Conservation (phyloP, 495 filamentous ascomycete genomes). For the Annulohypoxylon moriforme region DNA sequence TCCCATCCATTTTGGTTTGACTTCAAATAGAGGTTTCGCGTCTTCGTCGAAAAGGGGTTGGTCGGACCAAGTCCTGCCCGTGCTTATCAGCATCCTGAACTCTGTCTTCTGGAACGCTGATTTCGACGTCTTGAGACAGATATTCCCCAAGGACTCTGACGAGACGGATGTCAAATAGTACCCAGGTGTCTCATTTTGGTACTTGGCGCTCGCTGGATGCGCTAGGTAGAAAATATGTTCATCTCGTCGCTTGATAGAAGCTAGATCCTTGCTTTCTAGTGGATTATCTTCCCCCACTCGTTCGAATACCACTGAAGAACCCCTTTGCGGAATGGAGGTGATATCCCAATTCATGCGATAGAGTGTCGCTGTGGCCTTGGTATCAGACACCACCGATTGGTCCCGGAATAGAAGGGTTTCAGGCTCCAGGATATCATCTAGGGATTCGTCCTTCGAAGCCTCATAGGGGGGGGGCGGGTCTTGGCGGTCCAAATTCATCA, state of each 20-base stretch:
- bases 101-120: conserved; percentile 9
- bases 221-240: conserved; percentile 17
- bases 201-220: background rate
- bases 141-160: background rate
- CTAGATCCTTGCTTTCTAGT: background rate
- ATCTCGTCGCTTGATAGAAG: background rate
- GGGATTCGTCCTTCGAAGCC: background rate
- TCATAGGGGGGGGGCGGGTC: background rate
- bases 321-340: conserved; percentile 11
- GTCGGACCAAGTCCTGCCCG: background rate
- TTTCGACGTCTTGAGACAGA: background rate
- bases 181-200: background rate
- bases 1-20: conserved; percentile 16
- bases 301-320: conserved; percentile 16
- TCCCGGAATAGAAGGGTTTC: background rate
- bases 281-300: background rate
- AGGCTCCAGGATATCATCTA: background rate
- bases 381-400: conserved; percentile 4
- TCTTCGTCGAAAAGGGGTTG: background rate
- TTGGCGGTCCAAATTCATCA: background rate
- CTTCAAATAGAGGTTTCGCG: conserved; percentile 6
- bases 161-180: conserved; percentile 19
- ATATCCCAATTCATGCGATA: conserved; percentile 8
- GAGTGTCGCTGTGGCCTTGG: background rate
- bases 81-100: background rate